Percentiles rank a stretch among this genome's conserved stretches.
These are phyloP conservation scores for Amylocarpus encephaloides DNA, from an alignment of 2,329 filamentous ascomycete species.

Conservation along the genomic window DNA sequence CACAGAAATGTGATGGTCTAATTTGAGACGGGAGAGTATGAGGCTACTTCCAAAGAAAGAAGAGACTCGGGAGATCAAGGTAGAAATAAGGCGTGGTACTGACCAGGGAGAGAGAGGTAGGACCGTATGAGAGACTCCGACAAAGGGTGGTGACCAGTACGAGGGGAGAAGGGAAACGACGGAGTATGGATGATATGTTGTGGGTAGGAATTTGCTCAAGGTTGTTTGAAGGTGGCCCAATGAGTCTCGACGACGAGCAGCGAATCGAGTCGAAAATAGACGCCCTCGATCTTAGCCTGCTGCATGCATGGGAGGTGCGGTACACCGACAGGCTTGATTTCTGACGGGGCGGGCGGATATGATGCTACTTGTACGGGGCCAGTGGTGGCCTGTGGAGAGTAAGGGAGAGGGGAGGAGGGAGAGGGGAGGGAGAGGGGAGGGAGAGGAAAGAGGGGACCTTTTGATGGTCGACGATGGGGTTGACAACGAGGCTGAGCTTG, in stretches of 20 bases:
- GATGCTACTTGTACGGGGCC: neutral
- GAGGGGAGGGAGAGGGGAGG: conserved; percentile 2
- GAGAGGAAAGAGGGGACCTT: conserved; percentile 1
- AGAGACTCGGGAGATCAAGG: conserved; percentile 18
- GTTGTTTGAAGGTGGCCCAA: conserved; percentile 2
- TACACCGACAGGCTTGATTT: neutral
- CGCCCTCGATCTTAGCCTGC: conserved; percentile 19
- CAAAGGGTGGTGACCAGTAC: conserved; percentile 1
- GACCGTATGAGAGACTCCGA: conserved; percentile 10
- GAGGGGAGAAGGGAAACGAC: conserved; percentile 2
- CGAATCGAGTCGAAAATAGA: conserved; percentile 26
- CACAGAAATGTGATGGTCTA: conserved; percentile 18
- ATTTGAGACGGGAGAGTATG: conserved; percentile 23
- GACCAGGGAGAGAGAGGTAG: conserved; percentile 12
- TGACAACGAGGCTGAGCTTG: conserved; percentile 4
- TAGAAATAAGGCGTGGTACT: conserved; percentile 15
- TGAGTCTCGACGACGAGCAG: conserved; percentile 1
- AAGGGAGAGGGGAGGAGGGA: conserved; percentile 1
- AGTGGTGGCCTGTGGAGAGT: neutral
- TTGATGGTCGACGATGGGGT: neutral
- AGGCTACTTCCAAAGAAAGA: conserved; percentile 23
- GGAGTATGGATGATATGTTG: neutral
- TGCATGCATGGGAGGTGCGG: conserved; percentile 6
- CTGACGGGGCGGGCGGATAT: neutral
- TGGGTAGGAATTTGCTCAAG: neutral